Evolutionary conservation across 345 rosid species (phyloP).

Genomic region (Carallia pectinifolia): DNA sequence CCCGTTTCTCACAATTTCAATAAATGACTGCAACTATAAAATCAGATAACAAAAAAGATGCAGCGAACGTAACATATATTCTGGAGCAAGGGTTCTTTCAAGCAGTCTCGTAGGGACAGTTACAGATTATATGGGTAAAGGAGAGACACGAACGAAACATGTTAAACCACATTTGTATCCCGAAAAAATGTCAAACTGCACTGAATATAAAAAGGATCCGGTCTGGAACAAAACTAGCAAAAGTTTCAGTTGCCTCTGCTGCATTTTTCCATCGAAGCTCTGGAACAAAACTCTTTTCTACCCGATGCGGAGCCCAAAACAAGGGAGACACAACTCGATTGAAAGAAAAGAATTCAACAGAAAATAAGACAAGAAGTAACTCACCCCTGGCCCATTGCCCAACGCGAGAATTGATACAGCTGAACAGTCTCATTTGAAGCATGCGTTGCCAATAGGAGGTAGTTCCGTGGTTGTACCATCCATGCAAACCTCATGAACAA

Average conservation of each 20-base stretch:
- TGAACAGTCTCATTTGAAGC: slow-evolving; percentile 95
- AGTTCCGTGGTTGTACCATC: slow-evolving; percentile 90
- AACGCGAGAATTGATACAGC: slow-evolving; percentile 85
- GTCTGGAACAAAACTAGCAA: neutral
- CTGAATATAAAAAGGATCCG: neutral
- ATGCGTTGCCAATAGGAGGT: slow-evolving; percentile 83
- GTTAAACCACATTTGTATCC: too few relatives aligned
- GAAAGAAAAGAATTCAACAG: neutral
- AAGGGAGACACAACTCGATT: neutral
- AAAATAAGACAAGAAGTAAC: neutral
- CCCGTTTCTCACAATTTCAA: neutral
- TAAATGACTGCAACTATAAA: neutral
- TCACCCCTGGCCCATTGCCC: slow-evolving; percentile 52
- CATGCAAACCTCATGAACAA: slow-evolving; percentile 89
- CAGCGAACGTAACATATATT: too few relatives aligned
- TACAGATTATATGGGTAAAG: neutral
- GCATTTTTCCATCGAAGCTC: neutral
- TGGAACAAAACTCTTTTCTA: neutral
- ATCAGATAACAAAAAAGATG: too few relatives aligned
- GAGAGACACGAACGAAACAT: neutral
- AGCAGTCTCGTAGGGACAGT: neutral
- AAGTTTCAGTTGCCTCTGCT: neutral
- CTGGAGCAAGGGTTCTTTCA: too few relatives aligned
- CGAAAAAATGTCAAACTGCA: neutral
- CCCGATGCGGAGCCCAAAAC: neutral